phyloP scores from a whole-genome alignment of 805 yeast species.

The Saturnispora sanitii region DNA sequence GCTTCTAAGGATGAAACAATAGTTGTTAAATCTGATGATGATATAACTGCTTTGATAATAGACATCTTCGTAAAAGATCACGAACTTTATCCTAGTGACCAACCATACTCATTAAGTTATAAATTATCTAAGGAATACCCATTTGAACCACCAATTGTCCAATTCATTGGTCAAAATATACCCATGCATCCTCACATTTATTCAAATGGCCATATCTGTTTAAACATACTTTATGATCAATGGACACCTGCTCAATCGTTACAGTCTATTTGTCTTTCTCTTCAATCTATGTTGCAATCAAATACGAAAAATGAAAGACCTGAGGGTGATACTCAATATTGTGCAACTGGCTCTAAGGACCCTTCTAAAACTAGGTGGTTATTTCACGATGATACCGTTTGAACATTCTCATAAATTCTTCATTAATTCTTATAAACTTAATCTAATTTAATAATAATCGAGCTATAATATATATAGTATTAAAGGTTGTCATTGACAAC shows the following conservation, averaged over 20 bases:
- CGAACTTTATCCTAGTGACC: conserved; percentile 3
- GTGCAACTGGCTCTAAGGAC: conserved; percentile 43
- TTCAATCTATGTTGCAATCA: conserved; percentile 54
- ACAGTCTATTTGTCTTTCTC: conserved; percentile 39
- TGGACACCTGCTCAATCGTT: conserved; percentile 60
- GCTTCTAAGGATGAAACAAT: conserved; percentile 3
- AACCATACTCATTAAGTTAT: conserved; percentile 5
- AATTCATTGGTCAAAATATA: conserved; percentile 22
- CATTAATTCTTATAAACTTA: no score
- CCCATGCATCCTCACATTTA: conserved; percentile 72
- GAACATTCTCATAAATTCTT: no score
- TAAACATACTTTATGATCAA: conserved; percentile 52
- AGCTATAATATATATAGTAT: not conserved
- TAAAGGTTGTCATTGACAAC: not conserved
- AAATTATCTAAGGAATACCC: conserved; percentile 8
- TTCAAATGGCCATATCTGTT: conserved; percentile 71
- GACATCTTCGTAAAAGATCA: conserved; percentile 5
- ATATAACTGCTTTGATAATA: conserved; percentile 3
- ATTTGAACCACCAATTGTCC: conserved; percentile 9
- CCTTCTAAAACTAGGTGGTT: conserved; percentile 42
- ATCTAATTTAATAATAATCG: no score
- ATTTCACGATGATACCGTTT: conserved; percentile 51
- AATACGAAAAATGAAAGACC: conserved; percentile 44
- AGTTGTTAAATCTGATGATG: not conserved
- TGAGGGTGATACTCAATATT: conserved; percentile 43